These are phyloP conservation scores for Alternaria brassicicola DNA, from an alignment of 2,329 filamentous ascomycete genomes.

Conservation along the genomic window DNA sequence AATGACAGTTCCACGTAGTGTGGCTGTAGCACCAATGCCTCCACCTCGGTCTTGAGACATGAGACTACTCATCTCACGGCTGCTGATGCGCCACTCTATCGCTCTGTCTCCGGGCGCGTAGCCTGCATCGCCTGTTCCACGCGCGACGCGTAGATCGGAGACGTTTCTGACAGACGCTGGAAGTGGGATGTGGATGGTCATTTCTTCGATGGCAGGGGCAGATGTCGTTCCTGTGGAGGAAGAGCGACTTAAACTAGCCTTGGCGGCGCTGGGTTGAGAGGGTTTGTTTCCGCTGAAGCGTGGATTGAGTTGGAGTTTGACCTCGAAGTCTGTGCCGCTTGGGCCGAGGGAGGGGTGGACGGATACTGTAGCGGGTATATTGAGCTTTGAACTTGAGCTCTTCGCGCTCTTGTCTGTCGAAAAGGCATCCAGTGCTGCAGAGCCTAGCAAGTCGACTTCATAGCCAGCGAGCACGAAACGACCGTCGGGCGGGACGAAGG, in stretches of 20 bases:
- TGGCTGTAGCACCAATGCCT: constrained; percentile 70
- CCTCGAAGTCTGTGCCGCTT: constrained; percentile 84
- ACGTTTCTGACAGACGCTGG: constrained; percentile 81
- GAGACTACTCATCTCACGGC: constrained; percentile 70
- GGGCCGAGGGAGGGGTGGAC: constrained; percentile 80
- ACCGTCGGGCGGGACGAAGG: constrained; percentile 93
- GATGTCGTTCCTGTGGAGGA: constrained; percentile 42
- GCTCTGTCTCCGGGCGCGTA: constrained; percentile 75
- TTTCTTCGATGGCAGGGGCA: constrained; percentile 68
- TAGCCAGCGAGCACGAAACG: constrained; percentile 93
- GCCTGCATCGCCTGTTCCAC: constrained; percentile 79
- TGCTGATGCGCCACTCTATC: constrained; percentile 82
- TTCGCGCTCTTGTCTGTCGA: constrained; percentile 32
- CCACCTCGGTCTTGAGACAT: constrained; percentile 46
- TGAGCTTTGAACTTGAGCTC: constrained; percentile 61
- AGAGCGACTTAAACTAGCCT: constrained; percentile 30
- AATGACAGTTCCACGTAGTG: constrained; percentile 79
- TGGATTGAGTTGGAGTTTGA: constrained; percentile 72
- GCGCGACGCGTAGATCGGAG: constrained; percentile 78
- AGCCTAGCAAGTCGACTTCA: constrained; percentile 86
- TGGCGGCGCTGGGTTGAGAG: constrained; percentile 47
- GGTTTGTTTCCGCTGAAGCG: constrained; percentile 49
- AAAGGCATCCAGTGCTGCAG: constrained; percentile 56
- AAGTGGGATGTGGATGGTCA: constrained; percentile 79
- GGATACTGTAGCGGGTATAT: constrained; percentile 81